Evolutionary conservation across 2,329 filamentous ascomycete species (phyloP), one percentile per base, ranked within the genome.

Genomic region (Fusarium heterosporum): DNA sequence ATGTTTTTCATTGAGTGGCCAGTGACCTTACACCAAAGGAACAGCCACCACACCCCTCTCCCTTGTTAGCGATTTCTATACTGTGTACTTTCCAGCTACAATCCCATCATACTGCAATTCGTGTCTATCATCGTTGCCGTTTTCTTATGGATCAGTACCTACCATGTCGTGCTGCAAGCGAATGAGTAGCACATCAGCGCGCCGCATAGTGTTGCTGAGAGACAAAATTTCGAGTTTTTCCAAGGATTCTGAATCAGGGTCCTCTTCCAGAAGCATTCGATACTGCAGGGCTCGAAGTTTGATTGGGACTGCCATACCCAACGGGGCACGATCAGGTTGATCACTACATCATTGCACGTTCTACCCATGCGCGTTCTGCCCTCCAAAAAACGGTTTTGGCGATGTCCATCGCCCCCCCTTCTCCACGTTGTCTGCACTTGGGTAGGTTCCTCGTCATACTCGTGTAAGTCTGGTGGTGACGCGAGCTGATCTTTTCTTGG

Each of bases 281-380:
- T 56, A 45, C 51, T 42, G 47, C 65, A 68, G 52, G 65, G 61
- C 65, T 62, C 38, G 50, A 48, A 38, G 26, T 54, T 53, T 62
- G 65, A 51, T 29, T 55, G 61, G 65, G 47, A 48, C 61, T 68
- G 65, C 48, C 52, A 69, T 62, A 56, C 65, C 65, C n/a, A 68
- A 68, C 36, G 34, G 34, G 65, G 65, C 48, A 69, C 52, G 19
- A 47, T 58, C 46, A 47, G 51, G 65, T 59, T 66, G 65, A 68
- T 68, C 65, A 69, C 65, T 68, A 69, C 65, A 68, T 68, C 65
- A 69, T 68, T 56, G 55, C 41, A 68, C 65, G 46, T 69, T 56
- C 51, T 52, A 68, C 65, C 65, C 65, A 66, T 69, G 65, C 53
- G 52, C 55, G 49, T 66, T 36, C 61, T 68, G 47, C 47, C 60